A percentile compares a stretch with the other conserved stretches of the same genome.
Conservation (phyloP, 2,329 filamentous ascomycete genomes). For the Aspergillus unguis region DNA sequence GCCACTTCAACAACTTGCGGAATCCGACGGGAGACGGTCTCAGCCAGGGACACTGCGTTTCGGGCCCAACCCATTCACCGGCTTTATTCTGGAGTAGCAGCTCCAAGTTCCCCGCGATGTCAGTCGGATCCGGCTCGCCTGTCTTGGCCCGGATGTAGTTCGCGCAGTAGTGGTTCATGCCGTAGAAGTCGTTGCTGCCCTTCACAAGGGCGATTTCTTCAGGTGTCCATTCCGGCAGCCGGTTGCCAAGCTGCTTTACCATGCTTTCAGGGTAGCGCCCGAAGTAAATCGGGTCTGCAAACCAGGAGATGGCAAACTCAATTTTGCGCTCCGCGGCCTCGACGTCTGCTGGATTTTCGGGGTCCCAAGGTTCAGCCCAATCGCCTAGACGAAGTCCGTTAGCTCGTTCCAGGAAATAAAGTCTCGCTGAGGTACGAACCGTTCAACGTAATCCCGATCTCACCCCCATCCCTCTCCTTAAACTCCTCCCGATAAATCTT, state of each 20-base stretch:
- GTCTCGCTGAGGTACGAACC: slow-evolving; percentile 45
- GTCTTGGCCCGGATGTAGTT: slow-evolving; percentile 77
- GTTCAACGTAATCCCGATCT: slow-evolving; percentile 86
- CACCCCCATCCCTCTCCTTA: slow-evolving; percentile 66
- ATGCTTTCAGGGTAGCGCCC: slow-evolving; percentile 82
- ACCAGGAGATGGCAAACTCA: slow-evolving; percentile 85
- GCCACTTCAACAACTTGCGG: slow-evolving; percentile 71
- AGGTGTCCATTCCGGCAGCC: slow-evolving; percentile 69
- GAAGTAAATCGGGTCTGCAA: slow-evolving; percentile 81
- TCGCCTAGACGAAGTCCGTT: slow-evolving; percentile 52
- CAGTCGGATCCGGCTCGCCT: slow-evolving; percentile 58
- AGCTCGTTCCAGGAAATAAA: neutral
- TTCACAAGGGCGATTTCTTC: slow-evolving; percentile 72
- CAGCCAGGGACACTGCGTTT: slow-evolving; percentile 81
- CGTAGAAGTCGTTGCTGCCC: slow-evolving; percentile 90
- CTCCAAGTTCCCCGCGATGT: slow-evolving; percentile 74
- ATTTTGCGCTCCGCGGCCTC: slow-evolving; percentile 76
- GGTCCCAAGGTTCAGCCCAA: slow-evolving; percentile 78
- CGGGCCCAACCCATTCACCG: slow-evolving; percentile 71
- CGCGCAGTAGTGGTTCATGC: slow-evolving; percentile 91
- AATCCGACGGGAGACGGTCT: slow-evolving; percentile 73
- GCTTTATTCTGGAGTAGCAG: slow-evolving; percentile 66
- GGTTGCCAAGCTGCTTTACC: slow-evolving; percentile 73
- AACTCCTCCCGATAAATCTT: slow-evolving; percentile 81
- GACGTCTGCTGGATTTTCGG: slow-evolving; percentile 68